Evolutionary conservation across 352 stramenopile genomes (phyloP).

Genomic region (Pythium brassicae): DNA sequence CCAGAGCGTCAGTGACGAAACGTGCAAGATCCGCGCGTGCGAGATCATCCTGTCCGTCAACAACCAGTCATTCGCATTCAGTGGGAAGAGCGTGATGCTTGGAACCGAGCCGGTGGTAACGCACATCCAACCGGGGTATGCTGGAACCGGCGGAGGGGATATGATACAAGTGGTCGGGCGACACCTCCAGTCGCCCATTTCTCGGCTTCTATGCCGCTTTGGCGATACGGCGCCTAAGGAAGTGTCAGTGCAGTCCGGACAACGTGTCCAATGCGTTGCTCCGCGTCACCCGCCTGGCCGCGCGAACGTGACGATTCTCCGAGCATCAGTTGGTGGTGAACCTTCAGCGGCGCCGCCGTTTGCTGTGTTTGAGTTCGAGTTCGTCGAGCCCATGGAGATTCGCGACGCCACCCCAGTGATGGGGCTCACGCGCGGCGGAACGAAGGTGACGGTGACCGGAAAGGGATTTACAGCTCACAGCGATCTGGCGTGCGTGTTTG

Average conservation of each 20-base stretch:
- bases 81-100: slow-evolving; percentile 20
- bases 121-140: slow-evolving; percentile 16
- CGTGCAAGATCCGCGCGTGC: slow-evolving; percentile 14
- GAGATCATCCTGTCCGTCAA: slow-evolving; percentile 38
- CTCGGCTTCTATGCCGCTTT: slow-evolving; percentile 31
- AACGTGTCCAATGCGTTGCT: slow-evolving; percentile 22
- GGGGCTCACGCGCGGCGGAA: slow-evolving; percentile 28
- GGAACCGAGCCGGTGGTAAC: slow-evolving; percentile 11
- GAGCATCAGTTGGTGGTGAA: neutral
- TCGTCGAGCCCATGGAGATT: slow-evolving; percentile 31
- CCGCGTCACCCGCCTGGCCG: slow-evolving; percentile 18
- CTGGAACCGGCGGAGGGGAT: slow-evolving; percentile 25
- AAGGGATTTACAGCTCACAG: slow-evolving; percentile 32
- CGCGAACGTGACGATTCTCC: slow-evolving; percentile 18
- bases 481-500: slow-evolving; percentile 34
- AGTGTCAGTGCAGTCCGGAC: slow-evolving; percentile 7
- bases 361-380: slow-evolving; percentile 28
- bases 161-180: slow-evolving; percentile 20
- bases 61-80: slow-evolving; percentile 26
- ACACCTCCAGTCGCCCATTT: slow-evolving; percentile 14
- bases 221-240: slow-evolving; percentile 1
- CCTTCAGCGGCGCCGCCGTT: slow-evolving; percentile 3
- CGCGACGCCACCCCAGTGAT: slow-evolving; percentile 11
- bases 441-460: slow-evolving; percentile 18
- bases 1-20: neutral